Percentiles rank a stretch among this genome's conserved stretches.
These are phyloP conservation scores for Platanus orientalis DNA, from an alignment of 164 flowering plant species.

Conservation along the genomic window DNA sequence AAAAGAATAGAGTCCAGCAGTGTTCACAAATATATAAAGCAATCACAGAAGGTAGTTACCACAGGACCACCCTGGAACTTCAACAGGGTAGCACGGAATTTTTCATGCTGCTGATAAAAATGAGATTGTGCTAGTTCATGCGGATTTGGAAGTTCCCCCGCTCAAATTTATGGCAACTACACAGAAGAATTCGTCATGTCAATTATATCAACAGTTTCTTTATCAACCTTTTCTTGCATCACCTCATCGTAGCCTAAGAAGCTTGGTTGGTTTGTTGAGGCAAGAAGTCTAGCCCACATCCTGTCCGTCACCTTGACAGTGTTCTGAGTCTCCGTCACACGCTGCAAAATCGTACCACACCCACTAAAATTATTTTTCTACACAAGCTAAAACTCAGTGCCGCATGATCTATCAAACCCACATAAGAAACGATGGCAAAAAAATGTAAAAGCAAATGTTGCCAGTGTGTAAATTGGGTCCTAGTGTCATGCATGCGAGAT, in stretches of 20 bases:
- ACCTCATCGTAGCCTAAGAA: slow-evolving; percentile 31
- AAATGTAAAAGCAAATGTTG: no score
- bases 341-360: slow-evolving; percentile 27
- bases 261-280: slow-evolving; percentile 69
- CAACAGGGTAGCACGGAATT: no score
- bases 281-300: slow-evolving; percentile 68
- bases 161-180: neutral
- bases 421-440: no score
- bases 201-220: neutral
- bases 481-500: no score
- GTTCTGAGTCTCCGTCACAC: slow-evolving; percentile 46
- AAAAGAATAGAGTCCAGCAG: neutral
- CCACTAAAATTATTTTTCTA: no score
- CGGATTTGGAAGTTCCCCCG: neutral
- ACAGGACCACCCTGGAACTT: no score
- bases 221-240: slow-evolving; percentile 1
- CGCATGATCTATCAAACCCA: no score
- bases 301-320: slow-evolving; percentile 55
- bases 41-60: no score
- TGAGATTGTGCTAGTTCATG: neutral
- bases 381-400: no score
- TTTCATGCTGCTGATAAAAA: neutral
- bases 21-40: no score
- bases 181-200: neutral
- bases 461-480: no score